Evolutionary conservation across 139 green algal species (phyloP).

Genomic region (Bryopsis sp.): DNA sequence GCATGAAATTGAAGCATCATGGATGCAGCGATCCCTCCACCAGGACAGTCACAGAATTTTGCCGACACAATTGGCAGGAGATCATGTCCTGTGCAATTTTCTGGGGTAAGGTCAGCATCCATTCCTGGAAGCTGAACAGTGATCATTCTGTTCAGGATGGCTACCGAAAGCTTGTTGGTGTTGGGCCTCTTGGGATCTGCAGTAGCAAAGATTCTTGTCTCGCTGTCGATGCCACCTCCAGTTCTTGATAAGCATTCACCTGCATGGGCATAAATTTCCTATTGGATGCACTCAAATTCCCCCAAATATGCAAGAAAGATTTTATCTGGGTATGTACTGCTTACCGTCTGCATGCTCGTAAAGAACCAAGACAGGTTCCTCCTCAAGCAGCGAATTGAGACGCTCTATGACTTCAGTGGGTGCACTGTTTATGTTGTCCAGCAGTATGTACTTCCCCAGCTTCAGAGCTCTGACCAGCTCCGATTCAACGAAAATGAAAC

Average conservation of each 20-base stretch:
- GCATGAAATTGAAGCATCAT: slow-evolving; percentile 23
- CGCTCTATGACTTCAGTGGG: slow-evolving; percentile 31
- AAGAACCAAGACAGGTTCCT: slow-evolving; percentile 24
- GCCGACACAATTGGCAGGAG: slow-evolving; percentile 20
- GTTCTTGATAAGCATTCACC: neutral
- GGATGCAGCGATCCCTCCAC: slow-evolving; percentile 21
- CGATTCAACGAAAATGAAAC: neutral
- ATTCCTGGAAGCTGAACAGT: neutral
- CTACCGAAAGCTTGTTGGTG: neutral
- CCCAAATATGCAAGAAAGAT: no score
- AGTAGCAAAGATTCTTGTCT: slow-evolving; percentile 9
- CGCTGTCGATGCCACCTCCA: neutral
- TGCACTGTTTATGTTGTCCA: slow-evolving; percentile 36
- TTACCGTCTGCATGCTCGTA: slow-evolving; percentile 30
- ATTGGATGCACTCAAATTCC: no score
- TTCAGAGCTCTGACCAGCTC: neutral
- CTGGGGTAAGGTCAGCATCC: neutral
- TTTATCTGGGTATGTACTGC: neutral
- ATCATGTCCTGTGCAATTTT: slow-evolving; percentile 21
- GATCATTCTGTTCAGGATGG: neutral
- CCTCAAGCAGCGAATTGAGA: slow-evolving; percentile 30
- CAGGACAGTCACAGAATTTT: slow-evolving; percentile 14
- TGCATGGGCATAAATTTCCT: no score
- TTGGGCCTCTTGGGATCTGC: neutral
- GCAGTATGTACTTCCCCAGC: slow-evolving; percentile 23